Evolutionary conservation across 2,329 filamentous ascomycete species (phyloP), one percentile per base, ranked within the genome.

Genomic region (Apiospora koreana): DNA sequence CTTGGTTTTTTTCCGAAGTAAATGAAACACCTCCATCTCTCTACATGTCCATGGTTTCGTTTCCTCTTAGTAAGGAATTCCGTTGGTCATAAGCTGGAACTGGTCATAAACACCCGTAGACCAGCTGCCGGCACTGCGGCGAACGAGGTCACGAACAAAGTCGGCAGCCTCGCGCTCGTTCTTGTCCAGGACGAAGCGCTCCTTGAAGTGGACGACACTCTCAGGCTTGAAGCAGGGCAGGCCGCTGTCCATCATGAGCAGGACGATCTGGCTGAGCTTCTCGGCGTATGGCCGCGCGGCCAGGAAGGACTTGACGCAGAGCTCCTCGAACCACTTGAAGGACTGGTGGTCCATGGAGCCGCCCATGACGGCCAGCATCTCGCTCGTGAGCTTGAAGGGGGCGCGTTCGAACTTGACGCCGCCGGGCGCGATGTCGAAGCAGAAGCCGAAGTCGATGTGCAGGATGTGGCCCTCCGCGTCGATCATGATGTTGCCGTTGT

Each of bases 401-500:
- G 96, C 96, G 31, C 96, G 92, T 85, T 99, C 96, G 79, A 99
- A 99, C 76, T 95, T 95, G 78, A 99, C 94, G 71, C 97, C 96
- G 65, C 96, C 96, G 0, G 96, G 96, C 1, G 95, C 96, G 76
- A 99, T 98, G 79, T 99, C 97, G 83, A 99, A 99, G 84, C 95
- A 98, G 88, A 99, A 99, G 12, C 96, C 96, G 78, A 99, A 99
- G 81, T 99, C 96, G 75, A 99, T 98, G 84, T 99, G 96, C 69
- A 99, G 89, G 77, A 99, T 97, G 82, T 99, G 96, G 4, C 97
- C 96, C 0, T 93, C 93, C 77, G 98, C 95, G 80, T 99, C 95
- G 73, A 99, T 91, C 97, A 99, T 99, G 85, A 99, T 99, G 85
- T 99, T 99, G 72, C 96, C 96, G 81, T 99, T 99, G 84, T 99